Evolutionary conservation across 2,329 filamentous ascomycete species (phyloP).

Genomic region (Geoglossum cookeanum): DNA sequence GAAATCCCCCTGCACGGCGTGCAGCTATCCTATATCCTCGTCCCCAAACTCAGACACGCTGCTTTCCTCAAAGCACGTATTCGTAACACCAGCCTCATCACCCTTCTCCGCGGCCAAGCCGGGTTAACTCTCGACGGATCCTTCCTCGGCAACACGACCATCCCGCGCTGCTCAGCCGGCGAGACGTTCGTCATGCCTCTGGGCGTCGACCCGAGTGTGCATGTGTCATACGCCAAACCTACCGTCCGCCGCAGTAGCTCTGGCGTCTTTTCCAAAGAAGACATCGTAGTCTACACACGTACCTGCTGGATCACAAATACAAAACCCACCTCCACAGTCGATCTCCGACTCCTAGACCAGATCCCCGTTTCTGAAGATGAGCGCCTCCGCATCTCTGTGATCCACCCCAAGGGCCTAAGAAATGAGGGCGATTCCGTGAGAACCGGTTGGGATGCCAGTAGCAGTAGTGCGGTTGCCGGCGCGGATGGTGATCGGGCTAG

Average conservation of each 20-base stretch:
- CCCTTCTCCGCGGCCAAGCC: constrained; percentile 34
- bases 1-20: constrained; percentile 32
- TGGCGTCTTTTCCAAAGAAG: constrained; percentile 35
- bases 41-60: constrained; percentile 39
- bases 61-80: constrained; percentile 41
- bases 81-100: constrained; percentile 35
- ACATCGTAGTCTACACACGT: constrained; percentile 31
- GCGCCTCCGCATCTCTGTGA: constrained; percentile 31
- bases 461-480: constrained; percentile 1
- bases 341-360: constrained; percentile 37
- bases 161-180: constrained; percentile 37
- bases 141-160: constrained; percentile 37
- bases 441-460: constrained; percentile 16
- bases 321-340: constrained; percentile 23
- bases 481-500: background rate
- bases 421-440: constrained; percentile 21
- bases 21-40: constrained; percentile 35
- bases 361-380: constrained; percentile 44
- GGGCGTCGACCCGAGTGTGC: constrained; percentile 40
- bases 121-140: constrained; percentile 43
- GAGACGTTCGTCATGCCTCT: constrained; percentile 34
- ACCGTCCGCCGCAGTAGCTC: constrained; percentile 31
- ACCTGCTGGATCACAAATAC: constrained; percentile 33
- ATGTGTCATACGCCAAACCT: constrained; percentile 35
- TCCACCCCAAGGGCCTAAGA: constrained; percentile 29